Conservation (phyloP, 257 asterid genomes). For the Plantago elongata region DNA sequence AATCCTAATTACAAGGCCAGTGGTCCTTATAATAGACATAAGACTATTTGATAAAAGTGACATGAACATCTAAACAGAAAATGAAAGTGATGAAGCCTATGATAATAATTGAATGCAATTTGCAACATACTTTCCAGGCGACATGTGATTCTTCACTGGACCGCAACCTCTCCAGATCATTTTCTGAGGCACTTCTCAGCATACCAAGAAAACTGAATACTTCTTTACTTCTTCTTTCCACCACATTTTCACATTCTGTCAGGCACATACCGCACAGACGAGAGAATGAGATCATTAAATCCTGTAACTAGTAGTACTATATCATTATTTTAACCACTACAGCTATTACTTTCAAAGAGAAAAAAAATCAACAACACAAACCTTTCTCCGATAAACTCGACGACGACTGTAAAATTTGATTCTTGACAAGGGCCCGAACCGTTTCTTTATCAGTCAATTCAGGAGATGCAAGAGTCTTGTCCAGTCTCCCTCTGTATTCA, state of each 20-base stretch:
- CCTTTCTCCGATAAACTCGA: constrained; percentile 30
- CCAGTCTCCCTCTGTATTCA: constrained; percentile 53
- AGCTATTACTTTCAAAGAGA: background rate
- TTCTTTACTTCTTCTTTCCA: constrained; percentile 64
- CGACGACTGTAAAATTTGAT: constrained; percentile 45
- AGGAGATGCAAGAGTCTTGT: constrained; percentile 49
- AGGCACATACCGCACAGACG: constrained; percentile 13
- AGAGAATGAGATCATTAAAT: background rate
- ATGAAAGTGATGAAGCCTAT: background rate
- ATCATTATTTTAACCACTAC: background rate
- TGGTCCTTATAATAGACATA: too few species aligned
- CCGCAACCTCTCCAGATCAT: constrained; percentile 35
- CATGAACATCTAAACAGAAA: background rate
- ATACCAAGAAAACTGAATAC: constrained; percentile 55
- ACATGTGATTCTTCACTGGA: constrained; percentile 35
- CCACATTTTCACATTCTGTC: constrained; percentile 50
- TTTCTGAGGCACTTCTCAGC: constrained; percentile 68
- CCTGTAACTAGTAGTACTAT: background rate
- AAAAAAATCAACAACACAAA: constrained; percentile 15
- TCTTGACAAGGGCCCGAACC: constrained; percentile 49
- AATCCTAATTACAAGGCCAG: background rate
- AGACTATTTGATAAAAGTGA: too few species aligned
- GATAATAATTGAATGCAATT: constrained; percentile 9
- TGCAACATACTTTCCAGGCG: constrained; percentile 67
- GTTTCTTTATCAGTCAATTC: constrained; percentile 42